Base-by-base conservation (phyloP, 345 rosid species). In the Melaleuca quinquenervia region DNA sequence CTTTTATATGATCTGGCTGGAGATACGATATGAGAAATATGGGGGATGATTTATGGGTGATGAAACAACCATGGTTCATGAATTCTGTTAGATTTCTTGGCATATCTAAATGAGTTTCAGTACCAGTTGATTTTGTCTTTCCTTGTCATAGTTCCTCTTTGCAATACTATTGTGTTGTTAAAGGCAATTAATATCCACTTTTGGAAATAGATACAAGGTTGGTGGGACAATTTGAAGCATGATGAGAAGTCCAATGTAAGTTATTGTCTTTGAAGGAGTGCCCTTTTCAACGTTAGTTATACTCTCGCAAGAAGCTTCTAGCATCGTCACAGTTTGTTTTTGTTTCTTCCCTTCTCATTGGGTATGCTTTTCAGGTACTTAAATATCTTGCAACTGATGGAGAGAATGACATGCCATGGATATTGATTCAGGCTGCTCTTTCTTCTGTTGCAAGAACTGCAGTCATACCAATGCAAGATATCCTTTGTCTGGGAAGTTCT, bases 391-490 rank as follows among this genome's bases (percentile, higher is more conserved):
- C 93, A 20, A 89, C 94, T 87, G 76, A 88, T 50, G 94, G 90
- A 84, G 92, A 92, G 32, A 90, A 90, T 48, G 90, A 93, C 27
- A 91, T 95, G 29, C 85, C 95, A 52, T 97, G 97, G 98, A 88
- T 90, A 84, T 53, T 96, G 64, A 92, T 97, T 85, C 91, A 86
- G 89, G 93, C 93, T 87, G 94, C 92, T 24, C 76, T 93, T 56
- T 91, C 98, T 74, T 95, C 99, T 27, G 90, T 94, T 18, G 96
- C 99, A 83, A 91, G 87, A 88, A 96, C 98, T 75, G 88, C 97
- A 84, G 87, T 97, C 82, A 89, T 97, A 89, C 96, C 98, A 14
- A 89, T 96, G 97, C 99, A 96, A 91, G 99, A 97, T 89, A 89
- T 97, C 89, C 96, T 97, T 82, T 91, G 95, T 88, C 91, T 97